Conservation (phyloP, 1,139 yeast genomes). For the Yamadazyma friedrichii region DNA sequence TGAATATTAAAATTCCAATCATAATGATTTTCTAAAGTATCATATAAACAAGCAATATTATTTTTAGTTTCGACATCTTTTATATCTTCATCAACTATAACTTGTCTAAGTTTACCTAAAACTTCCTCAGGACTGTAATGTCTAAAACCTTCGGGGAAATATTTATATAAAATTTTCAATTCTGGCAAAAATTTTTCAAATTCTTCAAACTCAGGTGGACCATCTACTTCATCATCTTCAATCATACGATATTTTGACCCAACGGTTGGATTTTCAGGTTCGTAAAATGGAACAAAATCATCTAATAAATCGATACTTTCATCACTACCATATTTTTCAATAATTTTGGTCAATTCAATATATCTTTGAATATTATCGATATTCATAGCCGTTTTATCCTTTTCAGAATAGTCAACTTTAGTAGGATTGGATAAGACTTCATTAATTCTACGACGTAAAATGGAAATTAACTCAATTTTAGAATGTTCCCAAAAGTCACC, state of each 20-base stretch:
- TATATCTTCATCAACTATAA: too few relatives aligned
- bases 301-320: neutral
- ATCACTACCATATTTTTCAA: conserved; percentile 4
- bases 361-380: conserved; percentile 5
- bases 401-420: neutral
- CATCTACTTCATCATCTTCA: neutral
- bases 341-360: conserved; percentile 2
- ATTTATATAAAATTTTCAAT: too few relatives aligned
- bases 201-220: conserved; percentile 24
- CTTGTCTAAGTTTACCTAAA: too few relatives aligned
- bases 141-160: too few relatives aligned
- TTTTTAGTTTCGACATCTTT: too few relatives aligned
- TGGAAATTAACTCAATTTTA: conserved; percentile 12
- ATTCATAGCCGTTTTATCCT: neutral
- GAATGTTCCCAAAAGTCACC: neutral
- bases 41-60: too few relatives aligned
- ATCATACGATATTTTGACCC: neutral
- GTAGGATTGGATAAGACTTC: conserved; percentile 14
- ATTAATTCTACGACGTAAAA: conserved; percentile 22
- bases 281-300: too few relatives aligned
- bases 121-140: neutral
- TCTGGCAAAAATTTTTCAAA: conserved; percentile 16
- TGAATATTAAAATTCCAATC: too few relatives aligned
- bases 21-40: too few relatives aligned
- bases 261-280: too few relatives aligned